These are phyloP conservation scores for Cryoendolithus antarcticus DNA, from an alignment of 2,329 filamentous ascomycete species.

Conservation along the genomic window DNA sequence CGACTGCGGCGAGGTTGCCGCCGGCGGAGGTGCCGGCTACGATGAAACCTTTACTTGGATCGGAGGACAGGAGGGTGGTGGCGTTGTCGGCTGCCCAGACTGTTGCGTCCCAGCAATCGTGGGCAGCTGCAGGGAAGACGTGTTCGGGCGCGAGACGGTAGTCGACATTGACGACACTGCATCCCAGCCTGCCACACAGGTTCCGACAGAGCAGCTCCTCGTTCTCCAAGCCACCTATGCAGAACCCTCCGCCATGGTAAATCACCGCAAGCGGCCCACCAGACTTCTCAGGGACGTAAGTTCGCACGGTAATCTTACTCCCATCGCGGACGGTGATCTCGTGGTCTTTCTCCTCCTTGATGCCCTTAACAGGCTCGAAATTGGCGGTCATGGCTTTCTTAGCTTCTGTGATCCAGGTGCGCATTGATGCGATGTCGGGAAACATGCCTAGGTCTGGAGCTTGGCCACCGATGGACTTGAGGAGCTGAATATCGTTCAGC, in stretches of 20 bases:
- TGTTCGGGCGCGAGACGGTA: slow-evolving; percentile 42
- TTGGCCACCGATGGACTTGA: slow-evolving; percentile 11
- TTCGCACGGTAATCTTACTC: slow-evolving; percentile 20
- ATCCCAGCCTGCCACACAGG: slow-evolving; percentile 25
- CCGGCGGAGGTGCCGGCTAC: slow-evolving; percentile 40
- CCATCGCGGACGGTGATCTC: slow-evolving; percentile 25
- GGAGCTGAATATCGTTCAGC: slow-evolving; percentile 1
- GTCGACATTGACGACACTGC: slow-evolving; percentile 37
- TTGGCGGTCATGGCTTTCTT: slow-evolving; percentile 9
- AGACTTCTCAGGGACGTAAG: slow-evolving; percentile 15
- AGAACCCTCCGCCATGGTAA: slow-evolving; percentile 35
- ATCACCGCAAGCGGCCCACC: slow-evolving; percentile 24
- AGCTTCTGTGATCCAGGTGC: slow-evolving; percentile 9
- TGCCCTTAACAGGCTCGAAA: slow-evolving; percentile 9
- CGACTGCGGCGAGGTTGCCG: slow-evolving; percentile 38
- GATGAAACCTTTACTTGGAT: slow-evolving; percentile 36
- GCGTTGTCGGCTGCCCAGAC: slow-evolving; percentile 28
- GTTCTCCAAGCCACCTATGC: slow-evolving; percentile 31
- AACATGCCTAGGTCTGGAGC: slow-evolving; percentile 17
- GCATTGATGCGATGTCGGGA: slow-evolving; percentile 10
- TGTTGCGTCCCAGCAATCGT: slow-evolving; percentile 37
- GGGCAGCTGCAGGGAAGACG: slow-evolving; percentile 35
- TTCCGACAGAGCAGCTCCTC: slow-evolving; percentile 31
- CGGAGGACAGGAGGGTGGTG: slow-evolving; percentile 21
- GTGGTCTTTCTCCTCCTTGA: slow-evolving; percentile 29